Evolutionary conservation across 2,329 filamentous ascomycete genomes (phyloP), one percentile per base, ranked within the genome.

Genomic region (Fusarium multiceps): DNA sequence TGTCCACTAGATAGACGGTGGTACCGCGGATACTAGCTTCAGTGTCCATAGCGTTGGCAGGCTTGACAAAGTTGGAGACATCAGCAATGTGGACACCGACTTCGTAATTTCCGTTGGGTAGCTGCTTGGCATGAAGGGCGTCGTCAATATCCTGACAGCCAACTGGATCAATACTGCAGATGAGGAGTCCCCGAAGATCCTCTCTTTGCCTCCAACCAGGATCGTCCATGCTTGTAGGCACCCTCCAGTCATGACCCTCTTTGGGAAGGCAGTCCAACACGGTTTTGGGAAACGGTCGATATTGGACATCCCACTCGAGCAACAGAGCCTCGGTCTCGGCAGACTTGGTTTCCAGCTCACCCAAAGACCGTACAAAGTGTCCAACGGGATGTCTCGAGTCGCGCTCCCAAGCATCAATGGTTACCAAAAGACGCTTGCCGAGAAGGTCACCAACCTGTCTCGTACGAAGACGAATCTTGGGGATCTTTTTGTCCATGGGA

Each of bases 131-230:
- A 80, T 99, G 97, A 9, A 99, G 87, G 20, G 96, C 96, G 80
- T 99, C 97, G 75, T 99, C 96, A 62, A 99, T 99, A 83, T 99
- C 96, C 76, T 98, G 95, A 80, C 96, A 99, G 3, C 94, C 94
- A 30, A 93, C 89, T 50, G 96, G 96, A 78, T 99, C 96, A 75
- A 99, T 99, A 81, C 95, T 98, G 87, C 96, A 99, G 68, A 99
- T 93, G 45, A 97, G 86, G 14, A 98, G 88, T 72, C 90, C 89
- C 72, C 96, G 88, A 42, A 98, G 86, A 82, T 99, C 96, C 75
- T 90, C 87, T 68, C 96, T 87, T 70, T 92, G 92, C 73, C 87
- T 90, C 96, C 96, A 99, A 16, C 94, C 94, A 21, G 92, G 90
- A 77, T 98, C 90, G 3, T 93, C 90, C 57, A 85, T 87, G 76